Evolutionary conservation across 331 rosid species (phyloP), one percentile per base, ranked within the genome.

Genomic region (Rhamnella rubrinervis): DNA sequence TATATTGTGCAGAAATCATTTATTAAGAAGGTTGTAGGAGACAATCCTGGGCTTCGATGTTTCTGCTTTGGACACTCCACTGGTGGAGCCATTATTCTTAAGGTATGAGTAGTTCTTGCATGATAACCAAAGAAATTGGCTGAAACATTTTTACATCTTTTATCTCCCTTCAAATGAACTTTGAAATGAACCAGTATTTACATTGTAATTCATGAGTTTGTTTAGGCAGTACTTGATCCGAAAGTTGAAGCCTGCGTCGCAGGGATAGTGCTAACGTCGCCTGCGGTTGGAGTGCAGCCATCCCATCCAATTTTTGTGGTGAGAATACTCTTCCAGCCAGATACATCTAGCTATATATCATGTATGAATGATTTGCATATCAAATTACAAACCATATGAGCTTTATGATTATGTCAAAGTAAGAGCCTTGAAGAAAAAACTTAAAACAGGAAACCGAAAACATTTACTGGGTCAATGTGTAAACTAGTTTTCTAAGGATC

Each of bases 31-130:
- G 57, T 89, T 83, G 20, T 80, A 52, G 79, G 75, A 14, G 97
- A 91, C 56, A 84, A 86, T 72, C 89, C 85, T 3, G 95, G 87
- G 8, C 80, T 85, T 47, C 97, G 96, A 16, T 89, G 92, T 75
- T 93, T 93, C 75, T 91, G 90, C 78, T 91, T 84, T 75, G 98
- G 91, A 63, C 98, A 93, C 81, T 93, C 98, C 56, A 93, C 98
- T 8, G 97, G 98, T 46, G 92, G 80, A 61, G 92, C 97, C 47
- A 91, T 91, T 60, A 60, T 87, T 61, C 85, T 91, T 4, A 91
- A 88, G 97, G 97, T 91, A 71, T 21, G 15, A 11, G 25, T n/a
- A 6, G 12, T 53, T 12, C 1, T 6, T 18, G 25, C 58, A 53
- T 10, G n/a, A 53, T 18, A 21, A 53, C 58, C 11, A 21, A 18